Conservation (phyloP, 768 basidiomycete genomes). For the Termitomyces bulborhizus region DNA sequence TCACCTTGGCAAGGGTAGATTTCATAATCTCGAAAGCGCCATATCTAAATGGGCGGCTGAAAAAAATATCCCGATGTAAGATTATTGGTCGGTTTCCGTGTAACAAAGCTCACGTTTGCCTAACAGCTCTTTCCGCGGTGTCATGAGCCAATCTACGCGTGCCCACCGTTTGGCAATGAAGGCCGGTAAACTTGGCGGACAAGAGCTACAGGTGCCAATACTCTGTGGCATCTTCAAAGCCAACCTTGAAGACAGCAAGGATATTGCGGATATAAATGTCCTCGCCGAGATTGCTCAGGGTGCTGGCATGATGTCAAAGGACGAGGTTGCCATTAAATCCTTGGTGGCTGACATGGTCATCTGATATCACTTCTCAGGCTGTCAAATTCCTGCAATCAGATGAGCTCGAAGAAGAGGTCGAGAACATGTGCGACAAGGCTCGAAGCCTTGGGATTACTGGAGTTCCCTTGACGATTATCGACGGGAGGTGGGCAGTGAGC, state of each 20-base stretch:
- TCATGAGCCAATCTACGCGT: conserved; percentile 56
- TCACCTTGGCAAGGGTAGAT: conserved; percentile 49
- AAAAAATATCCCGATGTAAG: conserved; percentile 55
- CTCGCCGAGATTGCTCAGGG: conserved; percentile 55
- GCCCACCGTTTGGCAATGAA: conserved; percentile 71
- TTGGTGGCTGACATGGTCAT: background rate
- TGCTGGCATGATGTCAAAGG: conserved; percentile 49
- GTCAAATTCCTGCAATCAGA: conserved; percentile 58
- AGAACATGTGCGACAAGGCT: conserved; percentile 55
- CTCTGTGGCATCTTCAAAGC: conserved; percentile 59
- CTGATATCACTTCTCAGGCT: conserved; percentile 34
- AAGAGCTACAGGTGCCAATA: conserved; percentile 49
- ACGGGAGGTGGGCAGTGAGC: conserved; percentile 71
- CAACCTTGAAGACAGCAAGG: conserved; percentile 57
- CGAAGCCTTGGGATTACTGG: conserved; percentile 66
- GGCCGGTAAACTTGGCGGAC: conserved; percentile 58
- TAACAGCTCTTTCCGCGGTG: conserved; percentile 50
- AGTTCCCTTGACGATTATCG: conserved; percentile 76
- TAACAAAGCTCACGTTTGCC: conserved; percentile 2
- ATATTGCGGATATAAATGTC: conserved; percentile 53
- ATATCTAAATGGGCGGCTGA: conserved; percentile 49
- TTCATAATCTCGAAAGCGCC: conserved; percentile 30
- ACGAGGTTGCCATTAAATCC: conserved; percentile 40
- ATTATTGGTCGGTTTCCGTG: conserved; percentile 4
- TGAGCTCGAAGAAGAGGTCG: conserved; percentile 59